Evolutionary conservation across 1,139 yeast genomes (phyloP).

Genomic region (Protomyces inundatus): DNA sequence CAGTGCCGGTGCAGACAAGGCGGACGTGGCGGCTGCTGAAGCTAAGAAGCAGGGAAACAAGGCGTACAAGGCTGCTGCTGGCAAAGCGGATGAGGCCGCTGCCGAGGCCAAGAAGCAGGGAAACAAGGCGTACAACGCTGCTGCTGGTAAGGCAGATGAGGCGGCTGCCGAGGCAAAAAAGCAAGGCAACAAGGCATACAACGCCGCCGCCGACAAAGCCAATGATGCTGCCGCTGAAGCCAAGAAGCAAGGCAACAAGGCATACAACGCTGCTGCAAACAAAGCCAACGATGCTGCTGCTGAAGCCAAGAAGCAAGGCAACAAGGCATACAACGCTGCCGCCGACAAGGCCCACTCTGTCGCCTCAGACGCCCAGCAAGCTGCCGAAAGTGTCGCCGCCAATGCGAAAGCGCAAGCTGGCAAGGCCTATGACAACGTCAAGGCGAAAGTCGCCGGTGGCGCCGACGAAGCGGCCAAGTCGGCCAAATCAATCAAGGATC

Average conservation of each 20-base stretch:
- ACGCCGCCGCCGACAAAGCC: neutral
- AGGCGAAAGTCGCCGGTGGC: neutral
- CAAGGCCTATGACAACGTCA: neutral
- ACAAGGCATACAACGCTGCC: slow-evolving; percentile 13
- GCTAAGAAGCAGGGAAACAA: neutral
- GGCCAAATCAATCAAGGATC: slow-evolving; percentile 4
- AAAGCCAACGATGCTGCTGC: slow-evolving; percentile 7
- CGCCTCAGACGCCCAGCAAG: slow-evolving; percentile 12
- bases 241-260: neutral
- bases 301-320: slow-evolving; percentile 26
- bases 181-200: neutral
- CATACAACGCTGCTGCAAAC: neutral
- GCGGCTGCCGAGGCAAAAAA: neutral
- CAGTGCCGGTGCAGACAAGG: slow-evolving; percentile 28
- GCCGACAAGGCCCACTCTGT: slow-evolving; percentile 16
- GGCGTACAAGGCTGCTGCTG: neutral
- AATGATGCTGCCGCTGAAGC: neutral
- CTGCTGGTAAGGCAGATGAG: neutral
- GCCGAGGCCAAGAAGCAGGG: neutral
- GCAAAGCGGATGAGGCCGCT: slow-evolving; percentile 32
- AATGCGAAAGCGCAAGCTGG: slow-evolving; percentile 6
- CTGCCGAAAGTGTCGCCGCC: slow-evolving; percentile 9
- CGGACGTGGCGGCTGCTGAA: slow-evolving; percentile 30
- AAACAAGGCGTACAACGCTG: neutral
- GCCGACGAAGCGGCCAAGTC: slow-evolving; percentile 18